Base-by-base conservation (phyloP, 805 yeast genomes). In the Torulaspora indica region DNA sequence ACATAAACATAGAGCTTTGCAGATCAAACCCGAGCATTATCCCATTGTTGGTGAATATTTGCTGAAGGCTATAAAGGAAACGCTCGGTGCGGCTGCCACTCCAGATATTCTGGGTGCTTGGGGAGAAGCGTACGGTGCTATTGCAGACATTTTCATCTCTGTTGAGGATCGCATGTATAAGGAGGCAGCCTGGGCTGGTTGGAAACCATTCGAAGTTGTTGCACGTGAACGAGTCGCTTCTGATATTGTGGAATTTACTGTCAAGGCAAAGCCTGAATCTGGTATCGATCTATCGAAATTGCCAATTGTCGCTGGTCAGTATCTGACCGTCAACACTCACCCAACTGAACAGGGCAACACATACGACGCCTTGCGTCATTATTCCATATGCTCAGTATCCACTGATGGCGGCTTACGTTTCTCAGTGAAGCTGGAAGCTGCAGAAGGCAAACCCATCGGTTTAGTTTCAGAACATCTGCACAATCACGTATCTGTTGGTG, bases 1-100 rank as follows among this genome's bases (percentile, higher is more conserved):
- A 37, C 72, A 71, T 50, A 83, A 82, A 60, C 90, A 83, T 53
- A 79, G 76, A 46, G 84, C 85, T 35, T 66, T 83, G 47, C 77
- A 77, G 56, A 73, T 82, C 34, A 59, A 65, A 47, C 77, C 87
- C 3, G 83, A 77, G 44, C 87, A 82, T 45, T 82, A 82, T 53
- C 77, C 79, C 17, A 70, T 78, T 51, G 88, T 82, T 27, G 90
- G 88, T 24, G 58, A 61, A 23, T 70, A 73, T 47, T 62, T 83
- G 12, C 57, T 82, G 27, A 66, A 66, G 22, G 77, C 87, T 8
- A 71, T 83, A 61, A 58, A 62, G 32, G 72, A 73, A 43, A 70
- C 78, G 33, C 65, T 82, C 29, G 86, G 85, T 4, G 72, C 66
- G 34, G 73, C 69, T 12, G 85, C 85, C 12, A 77, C 78, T 15